Base-by-base conservation (phyloP, 2,329 filamentous ascomycete species). In the Trichothecium sympodiale region DNA sequence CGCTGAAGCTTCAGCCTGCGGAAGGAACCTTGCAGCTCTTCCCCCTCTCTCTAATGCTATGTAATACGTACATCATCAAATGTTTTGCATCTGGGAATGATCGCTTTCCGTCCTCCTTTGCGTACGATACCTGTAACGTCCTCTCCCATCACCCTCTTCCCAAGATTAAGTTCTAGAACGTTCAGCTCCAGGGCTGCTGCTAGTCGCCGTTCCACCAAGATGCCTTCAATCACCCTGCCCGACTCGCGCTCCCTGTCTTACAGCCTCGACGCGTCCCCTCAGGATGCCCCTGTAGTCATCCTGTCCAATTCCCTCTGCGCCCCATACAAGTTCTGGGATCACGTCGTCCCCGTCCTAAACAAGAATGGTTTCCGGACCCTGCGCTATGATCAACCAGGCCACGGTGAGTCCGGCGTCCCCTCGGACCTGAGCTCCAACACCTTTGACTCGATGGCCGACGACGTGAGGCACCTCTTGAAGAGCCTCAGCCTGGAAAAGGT, bases 331-430 rank as follows among this genome's bases (percentile, higher is more conserved):
- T 44, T 53, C 4, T 67, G 62, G 62, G 62, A 65, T 37, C 51
- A 47, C 28, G 51, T 65, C 8, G 53, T 61, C 27, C 43, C 50
- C 10, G 35, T 46, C 8, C 46, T 66, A 31, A 50, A 54, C 31
- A 39, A 42, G 2, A 44, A 47, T 25, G 60, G 58, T 15, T 63
- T 58, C 41, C 53, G 54, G n/a, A 55, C 59, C 14, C 47, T 67
- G 12, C 56, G 60, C 26, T 67, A 61, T 41, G 59, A 65, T 39
- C 57, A 60, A 29, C 60, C 61, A 0, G 62, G 62, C 26, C 63
- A 67, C 38, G 61, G 62, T 28, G 39, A 35, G 12, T 66, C 62
- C 2, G 48, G 49, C 0, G 48, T 49, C 1, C 60, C 61, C 4
- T 37, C 44, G 12, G 44, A 51, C 5, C 46, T 61, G 13, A 38